These are phyloP conservation scores for Stachybotrys elegans DNA, from an alignment of 2,329 filamentous ascomycete genomes.

Conservation along the genomic window DNA sequence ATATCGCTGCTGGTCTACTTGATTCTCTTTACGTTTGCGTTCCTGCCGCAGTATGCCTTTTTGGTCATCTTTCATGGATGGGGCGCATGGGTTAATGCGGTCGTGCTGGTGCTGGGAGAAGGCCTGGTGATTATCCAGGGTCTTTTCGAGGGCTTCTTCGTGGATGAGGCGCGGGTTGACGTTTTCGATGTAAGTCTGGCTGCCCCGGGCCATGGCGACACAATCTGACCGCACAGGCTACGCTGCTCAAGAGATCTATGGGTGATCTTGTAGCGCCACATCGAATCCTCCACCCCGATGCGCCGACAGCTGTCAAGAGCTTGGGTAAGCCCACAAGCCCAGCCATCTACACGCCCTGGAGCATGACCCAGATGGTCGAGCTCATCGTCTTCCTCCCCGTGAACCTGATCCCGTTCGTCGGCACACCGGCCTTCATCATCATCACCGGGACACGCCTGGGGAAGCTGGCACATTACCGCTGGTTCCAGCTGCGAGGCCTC, in stretches of 20 bases:
- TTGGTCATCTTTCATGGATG: constrained; percentile 83
- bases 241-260: constrained; percentile 69
- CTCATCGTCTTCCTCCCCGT: constrained; percentile 74
- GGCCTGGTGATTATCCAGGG: constrained; percentile 64
- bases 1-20: constrained; percentile 79
- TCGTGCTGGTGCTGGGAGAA: constrained; percentile 81
- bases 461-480: constrained; percentile 85
- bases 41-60: constrained; percentile 84
- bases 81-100: constrained; percentile 84
- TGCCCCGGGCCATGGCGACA: too few relatives aligned
- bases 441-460: constrained; percentile 84
- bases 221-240: constrained; percentile 38
- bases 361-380: constrained; percentile 82
- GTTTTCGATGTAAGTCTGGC: constrained; percentile 73
- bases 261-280: constrained; percentile 63
- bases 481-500: constrained; percentile 75
- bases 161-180: constrained; percentile 73
- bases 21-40: constrained; percentile 84
- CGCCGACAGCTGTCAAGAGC: constrained; percentile 68
- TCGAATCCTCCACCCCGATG: constrained; percentile 61
- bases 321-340: constrained; percentile 75
- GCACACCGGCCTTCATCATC: constrained; percentile 79
- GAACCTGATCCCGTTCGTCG: constrained; percentile 80
- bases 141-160: constrained; percentile 76
- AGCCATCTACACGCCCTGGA: constrained; percentile 83